phyloP scores from a whole-genome alignment of 257 asterid species.

The Penstemon eatonii region DNA sequence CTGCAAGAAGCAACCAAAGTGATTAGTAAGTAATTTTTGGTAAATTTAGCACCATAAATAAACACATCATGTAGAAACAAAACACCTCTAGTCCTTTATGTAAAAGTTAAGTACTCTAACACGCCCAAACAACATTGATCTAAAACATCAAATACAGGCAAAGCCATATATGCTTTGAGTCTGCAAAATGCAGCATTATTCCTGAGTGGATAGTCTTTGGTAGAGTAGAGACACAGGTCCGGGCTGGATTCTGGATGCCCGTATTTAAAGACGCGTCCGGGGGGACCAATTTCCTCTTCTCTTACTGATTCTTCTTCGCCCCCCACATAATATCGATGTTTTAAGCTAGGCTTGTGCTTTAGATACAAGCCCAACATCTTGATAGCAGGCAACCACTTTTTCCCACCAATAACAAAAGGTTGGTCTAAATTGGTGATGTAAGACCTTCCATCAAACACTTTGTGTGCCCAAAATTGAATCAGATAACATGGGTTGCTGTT shows the following conservation, averaged over 20 bases:
- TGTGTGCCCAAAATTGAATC: too few species aligned
- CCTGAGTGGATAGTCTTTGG: conserved; percentile 21
- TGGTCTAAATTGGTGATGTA: background rate
- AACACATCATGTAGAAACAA: too few species aligned
- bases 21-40: too few species aligned
- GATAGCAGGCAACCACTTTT: background rate
- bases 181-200: background rate
- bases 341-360: conserved; percentile 7
- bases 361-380: background rate
- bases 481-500: too few species aligned
- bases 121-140: too few species aligned
- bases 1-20: too few species aligned
- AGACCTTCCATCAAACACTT: background rate
- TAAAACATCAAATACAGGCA: too few species aligned
- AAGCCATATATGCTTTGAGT: background rate
- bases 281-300: background rate
- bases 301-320: conserved; percentile 6
- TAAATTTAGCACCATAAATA: too few species aligned
- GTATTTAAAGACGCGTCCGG: background rate
- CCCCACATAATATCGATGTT: conserved; percentile 10
- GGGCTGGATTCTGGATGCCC: background rate
- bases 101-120: too few species aligned
- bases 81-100: too few species aligned
- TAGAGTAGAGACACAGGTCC: conserved; percentile 7
- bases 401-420: background rate